These are phyloP conservation scores for Pseudogymnoascus sp. DNA, from an alignment of 2,329 filamentous ascomycete genomes.

Conservation along the genomic window DNA sequence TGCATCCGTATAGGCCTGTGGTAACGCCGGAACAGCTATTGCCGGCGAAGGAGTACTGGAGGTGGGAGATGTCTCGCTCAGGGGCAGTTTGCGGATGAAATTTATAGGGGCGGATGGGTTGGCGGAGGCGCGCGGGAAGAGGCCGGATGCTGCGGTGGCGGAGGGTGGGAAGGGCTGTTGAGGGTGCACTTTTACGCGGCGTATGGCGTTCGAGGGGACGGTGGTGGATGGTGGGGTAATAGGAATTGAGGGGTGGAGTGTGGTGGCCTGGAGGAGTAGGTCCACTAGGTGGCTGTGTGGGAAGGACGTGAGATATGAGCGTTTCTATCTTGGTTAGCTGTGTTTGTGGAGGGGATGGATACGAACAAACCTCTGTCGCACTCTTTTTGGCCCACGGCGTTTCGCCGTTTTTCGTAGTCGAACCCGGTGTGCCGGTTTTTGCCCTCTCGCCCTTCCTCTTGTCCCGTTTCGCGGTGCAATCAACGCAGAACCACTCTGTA, in stretches of 20 bases:
- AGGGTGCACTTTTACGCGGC: slow-evolving; percentile 20
- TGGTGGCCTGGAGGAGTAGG: slow-evolving; percentile 55
- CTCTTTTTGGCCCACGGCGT: slow-evolving; percentile 23
- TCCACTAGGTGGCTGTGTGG: slow-evolving; percentile 55
- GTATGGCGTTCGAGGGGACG: slow-evolving; percentile 16
- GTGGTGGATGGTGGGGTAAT: slow-evolving; percentile 44
- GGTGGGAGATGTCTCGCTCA: slow-evolving; percentile 12
- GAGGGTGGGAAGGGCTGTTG: slow-evolving; percentile 28
- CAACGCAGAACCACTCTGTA: slow-evolving; percentile 64
- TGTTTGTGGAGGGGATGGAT: not conserved
- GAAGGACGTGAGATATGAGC: slow-evolving; percentile 54
- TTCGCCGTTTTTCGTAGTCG: slow-evolving; percentile 14
- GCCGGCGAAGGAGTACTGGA: not conserved
- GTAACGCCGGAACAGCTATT: not conserved
- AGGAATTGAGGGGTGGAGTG: slow-evolving; percentile 56
- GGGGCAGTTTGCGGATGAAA: slow-evolving; percentile 33
- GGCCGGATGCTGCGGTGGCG: slow-evolving; percentile 26
- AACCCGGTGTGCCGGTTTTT: slow-evolving; percentile 22
- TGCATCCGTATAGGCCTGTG: not conserved
- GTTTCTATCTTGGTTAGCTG: slow-evolving; percentile 40
- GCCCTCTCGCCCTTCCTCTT: slow-evolving; percentile 33
- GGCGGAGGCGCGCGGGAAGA: slow-evolving; percentile 31
- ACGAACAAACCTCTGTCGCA: slow-evolving; percentile 33
- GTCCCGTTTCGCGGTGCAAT: slow-evolving; percentile 47
- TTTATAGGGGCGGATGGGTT: slow-evolving; percentile 33